Evolutionary conservation across 352 stramenopile genomes (phyloP), one percentile per base, ranked within the genome.

Genomic region (Phytophthora pinifolia): DNA sequence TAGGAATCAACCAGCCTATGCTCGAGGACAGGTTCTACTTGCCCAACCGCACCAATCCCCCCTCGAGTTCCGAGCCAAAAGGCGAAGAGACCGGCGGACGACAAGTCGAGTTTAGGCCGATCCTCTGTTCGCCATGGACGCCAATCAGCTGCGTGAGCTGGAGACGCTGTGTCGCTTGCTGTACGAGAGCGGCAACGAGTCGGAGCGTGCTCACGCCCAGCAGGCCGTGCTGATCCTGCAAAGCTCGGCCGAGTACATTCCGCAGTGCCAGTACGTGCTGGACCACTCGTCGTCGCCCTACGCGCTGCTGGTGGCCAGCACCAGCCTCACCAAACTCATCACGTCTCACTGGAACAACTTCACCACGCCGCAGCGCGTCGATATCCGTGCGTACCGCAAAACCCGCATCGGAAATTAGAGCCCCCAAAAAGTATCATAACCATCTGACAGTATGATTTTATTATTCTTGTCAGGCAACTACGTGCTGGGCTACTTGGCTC

Each of bases 221-320:
- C 80, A 92, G 66, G 76, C 74, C 8, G 83, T 96, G 51, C 74
- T 96, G 14, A 78, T 92, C 22, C 65, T 96, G 46, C 87, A 96
- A 67, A 93, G 79, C 63, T 94, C 92, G 20, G 92, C 96, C 37
- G 94, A 99, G 69, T 98, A 98, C 76, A 99, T 99, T 66, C 97
- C 97, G 42, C 95, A 98, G 72, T 99, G 96, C 66, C 97, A 99
- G 80, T 98, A 98, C 76, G 98, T 99, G 48, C 83, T 99, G 14
- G 96, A 99, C 77, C 81, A 98, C 57, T 98, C 92, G 44, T 78
- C 89, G 50, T 97, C 92, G 34, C 88, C 96, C 49, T 99, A 99
- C 65, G 96, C 96, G 49, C 78, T 98, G 35, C 83, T 99, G 1
- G 94, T 99, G 14, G 97, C 97, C 27, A 97, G 88, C 68, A 99